Percentiles rank a stretch among this genome's conserved stretches.
phyloP scores from a whole-genome alignment of 2,329 filamentous ascomycete genomes.

The Fusarium anguioides region DNA sequence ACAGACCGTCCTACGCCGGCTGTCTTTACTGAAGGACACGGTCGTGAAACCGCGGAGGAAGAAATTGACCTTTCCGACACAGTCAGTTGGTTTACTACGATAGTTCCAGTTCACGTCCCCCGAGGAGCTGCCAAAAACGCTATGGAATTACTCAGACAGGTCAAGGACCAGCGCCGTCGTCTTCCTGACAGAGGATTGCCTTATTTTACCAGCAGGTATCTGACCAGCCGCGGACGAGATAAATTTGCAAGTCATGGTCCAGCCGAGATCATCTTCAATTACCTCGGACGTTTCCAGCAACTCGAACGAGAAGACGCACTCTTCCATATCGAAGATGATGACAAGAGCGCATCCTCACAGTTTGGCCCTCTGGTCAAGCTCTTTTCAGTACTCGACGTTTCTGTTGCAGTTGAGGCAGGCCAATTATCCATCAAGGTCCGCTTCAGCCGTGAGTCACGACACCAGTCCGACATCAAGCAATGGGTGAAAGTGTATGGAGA shows the following conservation, averaged over 20 bases:
- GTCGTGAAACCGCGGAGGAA: background rate
- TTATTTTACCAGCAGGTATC: background rate
- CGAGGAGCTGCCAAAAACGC: background rate
- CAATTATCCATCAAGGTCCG: background rate
- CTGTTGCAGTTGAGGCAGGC: background rate
- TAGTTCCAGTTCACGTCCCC: background rate
- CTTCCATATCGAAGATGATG: conserved; percentile 2
- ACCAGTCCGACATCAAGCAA: background rate
- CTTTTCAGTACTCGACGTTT: conserved; percentile 1
- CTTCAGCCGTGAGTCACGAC: background rate
- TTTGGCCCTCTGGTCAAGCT: conserved; percentile 3
- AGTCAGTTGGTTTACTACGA: background rate
- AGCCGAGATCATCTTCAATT: conserved; percentile 2
- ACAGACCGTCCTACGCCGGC: background rate
- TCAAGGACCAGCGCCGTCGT: background rate
- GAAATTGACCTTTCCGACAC: conserved; percentile 4
- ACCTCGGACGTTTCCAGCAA: conserved; percentile 1
- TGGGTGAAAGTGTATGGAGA: background rate
- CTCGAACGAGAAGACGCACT: background rate
- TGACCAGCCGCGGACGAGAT: background rate
- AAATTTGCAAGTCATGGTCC: background rate
- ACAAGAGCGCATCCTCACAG: background rate
- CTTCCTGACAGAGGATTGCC: background rate
- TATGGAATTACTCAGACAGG: background rate
- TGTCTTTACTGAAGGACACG: no score